Base-by-base conservation (phyloP, 345 rosid genomes). In the Draba incana region DNA sequence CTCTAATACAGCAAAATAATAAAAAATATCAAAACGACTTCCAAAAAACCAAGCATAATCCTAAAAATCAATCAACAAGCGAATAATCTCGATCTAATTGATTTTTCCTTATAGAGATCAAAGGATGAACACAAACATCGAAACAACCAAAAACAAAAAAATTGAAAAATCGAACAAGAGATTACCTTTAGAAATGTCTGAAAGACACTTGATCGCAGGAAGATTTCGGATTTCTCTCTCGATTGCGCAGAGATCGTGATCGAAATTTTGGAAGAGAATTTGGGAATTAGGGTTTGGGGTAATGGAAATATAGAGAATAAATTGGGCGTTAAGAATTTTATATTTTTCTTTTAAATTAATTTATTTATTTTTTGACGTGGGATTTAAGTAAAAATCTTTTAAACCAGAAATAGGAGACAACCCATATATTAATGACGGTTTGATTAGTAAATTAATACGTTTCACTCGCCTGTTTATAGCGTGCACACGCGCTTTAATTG, bases 251-350 rank as follows among this genome's bases (percentile, higher is more conserved):
- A 67, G 43, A 72, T 64, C 9, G 71, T 72, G 61, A 72, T 65
- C 47, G 71, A 72, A 65, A 50, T 14, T 13, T 46, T 1, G 75
- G 39, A 62, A 62, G 78, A 69, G 61, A 49, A 68, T 41, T 75
- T 69, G 70, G 74, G 74, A 43, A 62, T 68, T 75, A 75, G 78
- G 78, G 78, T 49, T 75, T 75, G 64, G 10, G 57, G 74, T 62
- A 61, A 68, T 62, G 51, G 58, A 12, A 39, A 61, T 53, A 68
- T 16, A 39, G 5, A n/a, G 47, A 47, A 37, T n/a, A 31, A 69
- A 48, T 62, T 30, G 45, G 31, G 70, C 58, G 59, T 68, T 50
- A 66, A 13, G 67, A 73, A 66, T 49, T 72, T 57, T 72, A 65
- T 72, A 72, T 72, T 35, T 47, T 28, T 8, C n/a, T 11, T 20